Conservation (phyloP, 352 stramenopile genomes). For the Pythium volutum region DNA sequence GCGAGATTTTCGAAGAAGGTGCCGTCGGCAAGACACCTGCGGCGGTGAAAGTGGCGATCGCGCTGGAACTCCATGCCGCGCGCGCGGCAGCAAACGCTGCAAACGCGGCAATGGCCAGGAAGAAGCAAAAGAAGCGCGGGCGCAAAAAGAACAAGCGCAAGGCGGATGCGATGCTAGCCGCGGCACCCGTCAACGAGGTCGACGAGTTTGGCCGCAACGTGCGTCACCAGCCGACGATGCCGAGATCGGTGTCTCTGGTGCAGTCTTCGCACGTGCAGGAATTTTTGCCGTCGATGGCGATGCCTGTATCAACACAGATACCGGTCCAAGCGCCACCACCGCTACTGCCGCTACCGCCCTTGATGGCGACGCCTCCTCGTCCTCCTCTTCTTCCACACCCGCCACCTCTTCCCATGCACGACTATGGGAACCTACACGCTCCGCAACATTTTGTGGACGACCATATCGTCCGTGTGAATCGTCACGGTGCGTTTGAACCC, state of each 20-base stretch:
- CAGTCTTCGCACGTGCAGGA: neutral
- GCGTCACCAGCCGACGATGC: constrained; percentile 6
- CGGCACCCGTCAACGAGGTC: neutral
- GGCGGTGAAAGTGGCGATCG: constrained; percentile 41
- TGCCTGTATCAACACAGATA: neutral
- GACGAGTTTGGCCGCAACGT: constrained; percentile 15
- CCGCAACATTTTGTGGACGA: constrained; percentile 39
- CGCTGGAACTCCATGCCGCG: constrained; percentile 25
- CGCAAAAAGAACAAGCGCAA: constrained; percentile 81
- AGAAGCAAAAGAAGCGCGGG: constrained; percentile 74
- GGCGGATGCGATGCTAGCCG: constrained; percentile 45
- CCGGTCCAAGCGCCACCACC: neutral
- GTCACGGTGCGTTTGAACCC: constrained; percentile 59
- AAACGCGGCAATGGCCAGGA: constrained; percentile 17
- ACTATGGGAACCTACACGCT: constrained; percentile 7
- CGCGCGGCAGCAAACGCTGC: neutral
- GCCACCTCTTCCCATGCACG: neutral
- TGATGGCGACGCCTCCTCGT: constrained; percentile 4
- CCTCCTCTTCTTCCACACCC: neutral
- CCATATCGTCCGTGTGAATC: constrained; percentile 70
- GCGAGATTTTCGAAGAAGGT: constrained; percentile 74
- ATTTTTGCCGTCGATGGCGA: neutral
- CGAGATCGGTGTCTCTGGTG: neutral
- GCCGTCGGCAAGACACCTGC: constrained; percentile 30
- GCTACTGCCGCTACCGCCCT: constrained; percentile 15